Percentiles rank a stretch among this genome's conserved stretches.
Conservation (phyloP, 2,329 filamentous ascomycete species). For the Fusarium siculi region DNA sequence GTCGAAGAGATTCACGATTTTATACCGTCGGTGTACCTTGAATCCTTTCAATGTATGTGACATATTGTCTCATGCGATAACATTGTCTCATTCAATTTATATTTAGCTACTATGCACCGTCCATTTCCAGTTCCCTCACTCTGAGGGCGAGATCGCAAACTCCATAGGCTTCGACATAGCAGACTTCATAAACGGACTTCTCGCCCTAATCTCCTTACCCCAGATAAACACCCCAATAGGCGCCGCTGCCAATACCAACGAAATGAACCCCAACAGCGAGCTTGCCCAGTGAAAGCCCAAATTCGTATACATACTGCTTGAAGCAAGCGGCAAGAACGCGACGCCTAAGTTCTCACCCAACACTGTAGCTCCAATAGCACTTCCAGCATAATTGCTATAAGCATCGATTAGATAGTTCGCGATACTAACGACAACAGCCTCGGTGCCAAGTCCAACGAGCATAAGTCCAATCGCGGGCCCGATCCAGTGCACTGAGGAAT, state of each 20-base stretch:
- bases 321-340: constrained; percentile 26
- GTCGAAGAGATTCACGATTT: not conserved
- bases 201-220: constrained; percentile 25
- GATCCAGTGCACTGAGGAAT: constrained; percentile 11
- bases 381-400: constrained; percentile 28
- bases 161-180: constrained; percentile 19
- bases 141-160: not conserved
- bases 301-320: constrained; percentile 28
- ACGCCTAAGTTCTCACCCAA: constrained; percentile 26
- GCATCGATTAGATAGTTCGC: constrained; percentile 30
- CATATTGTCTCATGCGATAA: not conserved
- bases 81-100: accelerated
- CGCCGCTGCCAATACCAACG: constrained; percentile 15
- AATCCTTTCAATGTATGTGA: accelerated
- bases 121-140: not conserved
- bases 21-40: accelerated
- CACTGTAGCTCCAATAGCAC: constrained; percentile 20
- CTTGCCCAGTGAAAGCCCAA: constrained; percentile 33
- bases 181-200: constrained; percentile 29
- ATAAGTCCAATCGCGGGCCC: constrained; percentile 16
- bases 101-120: no score
- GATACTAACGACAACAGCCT: constrained; percentile 26
- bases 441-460: constrained; percentile 22
- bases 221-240: constrained; percentile 25
- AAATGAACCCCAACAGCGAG: constrained; percentile 19